A percentile compares a stretch with the other conserved stretches of the same genome.
Evolutionary conservation across 805 yeast species (phyloP).

Genomic region (Kazachstania viticola): DNA sequence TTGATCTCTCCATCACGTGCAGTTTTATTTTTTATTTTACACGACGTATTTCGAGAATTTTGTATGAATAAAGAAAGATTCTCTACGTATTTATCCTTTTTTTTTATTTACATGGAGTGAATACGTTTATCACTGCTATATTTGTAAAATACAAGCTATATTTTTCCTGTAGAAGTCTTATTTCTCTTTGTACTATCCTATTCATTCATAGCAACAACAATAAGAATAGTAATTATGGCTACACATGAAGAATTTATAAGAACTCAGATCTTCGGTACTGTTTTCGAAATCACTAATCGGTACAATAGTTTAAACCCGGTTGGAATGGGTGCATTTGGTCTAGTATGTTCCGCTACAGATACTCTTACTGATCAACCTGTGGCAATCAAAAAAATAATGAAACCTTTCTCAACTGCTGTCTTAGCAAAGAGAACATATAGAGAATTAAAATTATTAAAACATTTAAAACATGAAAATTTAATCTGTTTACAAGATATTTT

Average conservation of each 20-base stretch:
- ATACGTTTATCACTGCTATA: no score
- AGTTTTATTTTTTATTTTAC: no score
- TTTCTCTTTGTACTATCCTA: no score
- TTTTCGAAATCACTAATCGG: constrained; percentile 82
- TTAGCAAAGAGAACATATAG: constrained; percentile 94
- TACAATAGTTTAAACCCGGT: constrained; percentile 92
- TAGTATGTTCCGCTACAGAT: constrained; percentile 93
- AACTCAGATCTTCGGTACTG: constrained; percentile 91
- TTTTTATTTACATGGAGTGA: not conserved
- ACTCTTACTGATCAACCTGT: constrained; percentile 83
- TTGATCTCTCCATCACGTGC: no score
- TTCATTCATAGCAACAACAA: no score
- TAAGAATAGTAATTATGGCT: constrained; percentile 26
- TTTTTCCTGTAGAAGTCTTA: no score
- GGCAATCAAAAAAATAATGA: constrained; percentile 96
- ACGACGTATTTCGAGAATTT: no score
- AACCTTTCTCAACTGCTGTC: constrained; percentile 90
- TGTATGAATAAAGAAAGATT: no score
- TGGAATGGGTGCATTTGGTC: constrained; percentile 99
- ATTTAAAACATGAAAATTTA: constrained; percentile 86
- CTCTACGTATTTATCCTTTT: no score
- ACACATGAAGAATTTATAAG: constrained; percentile 37
- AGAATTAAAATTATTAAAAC: constrained; percentile 86
- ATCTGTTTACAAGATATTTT: constrained; percentile 90
- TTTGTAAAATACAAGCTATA: no score